Conservation (phyloP, 352 stramenopile genomes). For the Phytophthora podocarpi region DNA sequence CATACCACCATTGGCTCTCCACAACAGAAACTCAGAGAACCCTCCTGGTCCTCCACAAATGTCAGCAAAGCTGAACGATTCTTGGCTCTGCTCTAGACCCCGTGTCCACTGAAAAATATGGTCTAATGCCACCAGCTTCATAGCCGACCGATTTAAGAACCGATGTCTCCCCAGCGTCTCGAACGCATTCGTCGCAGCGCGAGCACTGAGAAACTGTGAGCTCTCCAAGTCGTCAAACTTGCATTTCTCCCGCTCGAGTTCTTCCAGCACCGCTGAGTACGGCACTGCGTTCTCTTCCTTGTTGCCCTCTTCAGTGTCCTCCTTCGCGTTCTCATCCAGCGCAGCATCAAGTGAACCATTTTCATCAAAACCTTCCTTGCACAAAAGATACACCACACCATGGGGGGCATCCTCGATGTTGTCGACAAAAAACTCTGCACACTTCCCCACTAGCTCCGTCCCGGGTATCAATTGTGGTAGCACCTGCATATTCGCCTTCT, state of each 20-base stretch:
- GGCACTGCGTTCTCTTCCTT: neutral
- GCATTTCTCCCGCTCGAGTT: constrained; percentile 45
- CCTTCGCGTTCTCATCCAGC: constrained; percentile 1
- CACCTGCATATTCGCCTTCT: neutral
- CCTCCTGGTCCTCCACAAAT: constrained; percentile 79
- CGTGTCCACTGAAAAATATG: constrained; percentile 61
- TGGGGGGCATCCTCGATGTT: constrained; percentile 23
- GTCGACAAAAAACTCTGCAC: neutral
- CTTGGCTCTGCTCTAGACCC: neutral
- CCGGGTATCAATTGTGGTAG: constrained; percentile 44
- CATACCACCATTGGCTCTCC: constrained; percentile 22
- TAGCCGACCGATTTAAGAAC: constrained; percentile 83
- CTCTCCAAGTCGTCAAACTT: constrained; percentile 47
- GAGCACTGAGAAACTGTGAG: constrained; percentile 44
- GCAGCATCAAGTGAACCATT: constrained; percentile 5
- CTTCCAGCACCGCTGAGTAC: constrained; percentile 29
- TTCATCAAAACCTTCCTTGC: neutral
- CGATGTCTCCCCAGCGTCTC: constrained; percentile 60
- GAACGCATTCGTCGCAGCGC: constrained; percentile 54
- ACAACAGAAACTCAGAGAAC: constrained; percentile 85
- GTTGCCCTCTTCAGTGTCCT: neutral
- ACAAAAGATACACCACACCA: constrained; percentile 44
- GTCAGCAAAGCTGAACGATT: constrained; percentile 69
- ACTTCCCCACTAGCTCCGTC: constrained; percentile 35
- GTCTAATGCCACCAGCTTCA: constrained; percentile 84